Percentiles rank a stretch among this genome's conserved stretches.
phyloP scores from a whole-genome alignment of 805 yeast species.

The Kazachstania kunashirensis region DNA sequence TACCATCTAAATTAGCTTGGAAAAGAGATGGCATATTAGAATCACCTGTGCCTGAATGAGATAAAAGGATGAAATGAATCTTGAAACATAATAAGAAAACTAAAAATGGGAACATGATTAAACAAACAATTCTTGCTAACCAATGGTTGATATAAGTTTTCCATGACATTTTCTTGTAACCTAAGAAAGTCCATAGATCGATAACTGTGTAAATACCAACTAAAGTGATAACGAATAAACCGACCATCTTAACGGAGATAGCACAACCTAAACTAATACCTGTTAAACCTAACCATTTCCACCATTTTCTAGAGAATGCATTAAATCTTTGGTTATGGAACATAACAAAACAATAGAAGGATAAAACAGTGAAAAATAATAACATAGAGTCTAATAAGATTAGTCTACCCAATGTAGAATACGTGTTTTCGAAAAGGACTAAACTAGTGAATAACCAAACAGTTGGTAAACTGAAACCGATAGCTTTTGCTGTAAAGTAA shows the following conservation, averaged over 20 bases:
- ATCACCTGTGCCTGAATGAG: constrained; percentile 76
- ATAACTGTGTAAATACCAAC: constrained; percentile 84
- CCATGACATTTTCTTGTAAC: constrained; percentile 48
- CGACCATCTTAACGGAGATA: constrained; percentile 93
- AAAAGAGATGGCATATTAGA: constrained; percentile 71
- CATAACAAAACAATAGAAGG: constrained; percentile 50
- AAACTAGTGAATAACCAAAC: constrained; percentile 52
- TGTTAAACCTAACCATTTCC: constrained; percentile 80
- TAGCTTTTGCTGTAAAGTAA: constrained; percentile 54
- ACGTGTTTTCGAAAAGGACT: constrained; percentile 60
- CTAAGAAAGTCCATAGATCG: constrained; percentile 79
- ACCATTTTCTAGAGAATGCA: constrained; percentile 75
- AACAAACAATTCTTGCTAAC: constrained; percentile 51
- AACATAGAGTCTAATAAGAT: constrained; percentile 70
- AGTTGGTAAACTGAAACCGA: constrained; percentile 42
- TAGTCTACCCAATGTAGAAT: constrained; percentile 62
- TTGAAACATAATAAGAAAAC: constrained; percentile 63
- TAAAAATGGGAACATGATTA: constrained; percentile 53
- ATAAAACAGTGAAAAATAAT: constrained; percentile 63
- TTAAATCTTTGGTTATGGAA: constrained; percentile 39
- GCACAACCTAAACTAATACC: constrained; percentile 87
- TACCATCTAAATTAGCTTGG: constrained; percentile 65
- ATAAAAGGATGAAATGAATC: constrained; percentile 65
- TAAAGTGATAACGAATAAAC: constrained; percentile 75
- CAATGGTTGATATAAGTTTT: constrained; percentile 48